Base-by-base conservation (phyloP, 1,284 basidiomycete species). In the Melampsora americana region DNA sequence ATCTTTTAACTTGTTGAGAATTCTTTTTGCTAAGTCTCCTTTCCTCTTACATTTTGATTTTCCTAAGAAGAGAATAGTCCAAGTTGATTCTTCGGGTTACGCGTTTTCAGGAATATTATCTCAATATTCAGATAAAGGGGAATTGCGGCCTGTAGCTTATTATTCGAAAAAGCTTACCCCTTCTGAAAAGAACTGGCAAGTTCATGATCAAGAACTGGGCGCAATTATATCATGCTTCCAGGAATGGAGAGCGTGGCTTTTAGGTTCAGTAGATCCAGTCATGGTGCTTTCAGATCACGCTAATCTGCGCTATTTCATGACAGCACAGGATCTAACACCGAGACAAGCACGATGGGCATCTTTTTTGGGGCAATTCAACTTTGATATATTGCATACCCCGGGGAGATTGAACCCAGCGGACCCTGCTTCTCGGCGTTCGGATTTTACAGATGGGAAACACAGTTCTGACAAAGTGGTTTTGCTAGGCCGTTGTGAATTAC, bases 81-180 rank as follows among this genome's bases (percentile, higher is more conserved):
- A 86, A 12, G 69, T 56, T 46, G 68, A 46, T 69, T 78, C 69
- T 30, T 79, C 77, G 9, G 69, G 73, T 48, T 73, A 7, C 26
- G 28, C 14, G 53, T 65, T 56, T 73, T 73, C 48, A 69, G 50
- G 67, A 28, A 28, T n/a, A n/a, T n/a, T n/a, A n/a, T n/a, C n/a
- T n/a, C n/a, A n/a, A n/a, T n/a, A n/a, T n/a, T n/a, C n/a, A n/a
- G n/a, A n/a, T n/a, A n/a, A n/a, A n/a, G n/a, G n/a, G n/a, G n/a
- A n/a, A n/a, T n/a, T n/a, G n/a, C n/a, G n/a, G n/a, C n/a, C n/a
- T n/a, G n/a, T n/a, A n/a, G n/a, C n/a, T n/a, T n/a, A n/a, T n/a
- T n/a, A n/a, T n/a, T n/a, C n/a, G n/a, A n/a, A n/a, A n/a, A n/a
- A n/a, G n/a, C n/a, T n/a, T n/a, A n/a, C n/a, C n/a, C n/a, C n/a